Conservation (phyloP, 257 asterid genomes). For the Przewalskia tangutica region DNA sequence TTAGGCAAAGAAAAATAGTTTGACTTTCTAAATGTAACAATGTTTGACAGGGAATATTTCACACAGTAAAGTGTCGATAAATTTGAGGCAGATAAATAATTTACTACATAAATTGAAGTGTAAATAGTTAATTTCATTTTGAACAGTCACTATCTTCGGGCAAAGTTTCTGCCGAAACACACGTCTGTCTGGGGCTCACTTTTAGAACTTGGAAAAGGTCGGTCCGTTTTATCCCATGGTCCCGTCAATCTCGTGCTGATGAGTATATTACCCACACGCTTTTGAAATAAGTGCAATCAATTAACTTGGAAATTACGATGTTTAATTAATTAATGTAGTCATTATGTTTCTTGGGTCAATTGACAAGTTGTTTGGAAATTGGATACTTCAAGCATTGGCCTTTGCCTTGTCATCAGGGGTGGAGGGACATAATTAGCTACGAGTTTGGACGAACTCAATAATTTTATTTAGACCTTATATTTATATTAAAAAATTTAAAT, state of each 20-base stretch:
- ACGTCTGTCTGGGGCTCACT: constrained; percentile 4
- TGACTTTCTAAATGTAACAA: background rate
- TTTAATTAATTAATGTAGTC: background rate
- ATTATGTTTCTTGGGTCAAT: background rate
- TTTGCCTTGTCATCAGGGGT: background rate
- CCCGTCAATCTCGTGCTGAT: background rate
- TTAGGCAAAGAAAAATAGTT: background rate
- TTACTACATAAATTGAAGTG: background rate
- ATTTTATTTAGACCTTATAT: too few relatives aligned
- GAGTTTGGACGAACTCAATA: too few relatives aligned
- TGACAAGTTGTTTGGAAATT: background rate
- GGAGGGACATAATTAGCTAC: too few relatives aligned
- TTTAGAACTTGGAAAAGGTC: background rate
- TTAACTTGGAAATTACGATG: constrained; percentile 15
- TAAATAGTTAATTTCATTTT: background rate
- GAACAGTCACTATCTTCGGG: background rate
- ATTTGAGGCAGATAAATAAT: too few relatives aligned
- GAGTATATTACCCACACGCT: constrained; percentile 6
- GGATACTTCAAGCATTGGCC: background rate
- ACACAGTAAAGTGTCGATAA: background rate
- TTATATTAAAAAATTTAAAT: too few relatives aligned
- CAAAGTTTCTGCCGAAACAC: constrained; percentile 22
- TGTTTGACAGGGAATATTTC: background rate
- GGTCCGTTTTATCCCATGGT: background rate
- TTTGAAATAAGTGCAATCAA: constrained; percentile 4